phyloP scores from a whole-genome alignment of 2,329 filamentous ascomycete species.

The Fonsecaea pedrosoi region DNA sequence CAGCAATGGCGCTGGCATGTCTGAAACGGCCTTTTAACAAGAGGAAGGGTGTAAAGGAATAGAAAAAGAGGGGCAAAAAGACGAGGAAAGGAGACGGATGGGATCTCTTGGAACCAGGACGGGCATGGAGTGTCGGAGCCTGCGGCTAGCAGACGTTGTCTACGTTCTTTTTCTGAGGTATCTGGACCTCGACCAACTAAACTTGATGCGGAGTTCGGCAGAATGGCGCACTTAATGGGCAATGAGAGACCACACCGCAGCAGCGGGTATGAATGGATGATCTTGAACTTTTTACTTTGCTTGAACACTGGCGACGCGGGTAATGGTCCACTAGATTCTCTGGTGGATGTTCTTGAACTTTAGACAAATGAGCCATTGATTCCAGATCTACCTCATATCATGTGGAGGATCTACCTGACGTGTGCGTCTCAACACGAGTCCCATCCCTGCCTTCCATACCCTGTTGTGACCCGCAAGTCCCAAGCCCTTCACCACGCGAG shows the following conservation, averaged over 20 bases:
- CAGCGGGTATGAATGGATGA: constrained; percentile 2
- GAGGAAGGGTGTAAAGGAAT: neutral
- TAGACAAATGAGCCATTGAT: too few species aligned
- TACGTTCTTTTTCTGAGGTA: neutral
- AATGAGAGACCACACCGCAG: neutral
- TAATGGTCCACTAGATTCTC: neutral
- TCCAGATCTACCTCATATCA: too few species aligned
- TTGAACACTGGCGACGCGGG: neutral
- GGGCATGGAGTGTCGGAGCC: neutral
- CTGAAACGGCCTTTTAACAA: neutral
- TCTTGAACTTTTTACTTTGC: neutral
- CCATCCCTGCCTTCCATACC: neutral
- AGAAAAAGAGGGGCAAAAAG: neutral
- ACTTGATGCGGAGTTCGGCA: neutral
- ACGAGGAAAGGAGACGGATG: neutral
- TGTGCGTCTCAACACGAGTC: too few species aligned
- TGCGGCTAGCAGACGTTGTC: too few species aligned
- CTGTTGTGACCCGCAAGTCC: neutral
- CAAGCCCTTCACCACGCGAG: neutral
- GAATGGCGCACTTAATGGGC: neutral
- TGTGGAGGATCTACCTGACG: too few species aligned
- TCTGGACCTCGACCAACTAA: neutral
- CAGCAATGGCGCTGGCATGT: neutral
- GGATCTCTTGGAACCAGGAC: neutral
- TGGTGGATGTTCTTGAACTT: neutral